Conservation (phyloP, 2,329 filamentous ascomycete species). For the Pseudocercospora macadamiae region DNA sequence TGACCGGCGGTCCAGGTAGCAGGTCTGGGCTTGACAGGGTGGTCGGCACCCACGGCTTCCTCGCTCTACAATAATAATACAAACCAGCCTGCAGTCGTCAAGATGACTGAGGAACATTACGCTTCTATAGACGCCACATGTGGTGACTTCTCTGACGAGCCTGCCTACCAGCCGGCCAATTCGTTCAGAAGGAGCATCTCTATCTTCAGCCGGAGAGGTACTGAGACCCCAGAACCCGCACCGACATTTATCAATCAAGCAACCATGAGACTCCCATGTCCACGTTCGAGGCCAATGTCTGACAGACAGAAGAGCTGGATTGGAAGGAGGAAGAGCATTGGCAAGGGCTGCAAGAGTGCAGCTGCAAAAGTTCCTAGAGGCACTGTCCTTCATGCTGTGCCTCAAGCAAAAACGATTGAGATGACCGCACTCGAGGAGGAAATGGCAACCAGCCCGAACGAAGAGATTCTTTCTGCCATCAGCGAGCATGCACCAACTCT, state of each 20-base stretch:
- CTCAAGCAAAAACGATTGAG: conserved; percentile 30
- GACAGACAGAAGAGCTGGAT: conserved; percentile 32
- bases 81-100: neutral
- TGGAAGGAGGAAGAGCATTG: conserved; percentile 20
- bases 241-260: conserved; percentile 27
- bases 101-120: neutral
- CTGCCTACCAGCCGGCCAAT: neutral
- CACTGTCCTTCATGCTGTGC: conserved; percentile 39
- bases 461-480: conserved; percentile 44
- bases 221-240: conserved; percentile 30
- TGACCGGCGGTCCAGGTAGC: neutral
- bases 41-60: neutral
- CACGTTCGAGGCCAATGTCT: conserved; percentile 24
- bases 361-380: conserved; percentile 19
- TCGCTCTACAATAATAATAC: neutral
- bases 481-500: conserved; percentile 26
- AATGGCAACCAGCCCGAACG: conserved; percentile 45
- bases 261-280: conserved; percentile 14
- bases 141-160: neutral
- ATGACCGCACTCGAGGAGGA: conserved; percentile 40
- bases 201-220: conserved; percentile 42
- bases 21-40: conserved; percentile 4
- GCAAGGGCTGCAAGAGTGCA: neutral
- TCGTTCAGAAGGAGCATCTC: conserved; percentile 36
- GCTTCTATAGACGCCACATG: neutral